These are phyloP conservation scores for Ophiosphaerella korrae DNA, from an alignment of 2,329 filamentous ascomycete genomes.

Conservation along the genomic window DNA sequence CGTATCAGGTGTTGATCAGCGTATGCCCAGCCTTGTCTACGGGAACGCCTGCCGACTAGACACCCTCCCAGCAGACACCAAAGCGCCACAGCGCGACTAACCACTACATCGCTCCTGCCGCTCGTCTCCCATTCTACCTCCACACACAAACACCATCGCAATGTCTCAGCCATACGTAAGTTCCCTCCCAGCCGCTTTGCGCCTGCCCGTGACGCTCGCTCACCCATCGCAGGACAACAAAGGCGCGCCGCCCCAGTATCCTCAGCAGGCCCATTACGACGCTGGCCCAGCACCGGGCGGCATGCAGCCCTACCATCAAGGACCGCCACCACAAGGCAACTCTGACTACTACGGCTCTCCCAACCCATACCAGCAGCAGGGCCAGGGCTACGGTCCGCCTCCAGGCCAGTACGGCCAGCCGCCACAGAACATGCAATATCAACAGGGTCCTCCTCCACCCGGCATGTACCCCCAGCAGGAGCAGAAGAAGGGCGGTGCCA, in stretches of 20 bases:
- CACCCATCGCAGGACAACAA: constrained; percentile 19
- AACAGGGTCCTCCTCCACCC: constrained; percentile 32
- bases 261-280: constrained; percentile 35
- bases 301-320: constrained; percentile 23
- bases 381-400: constrained; percentile 27
- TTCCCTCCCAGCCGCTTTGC: constrained; percentile 1
- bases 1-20: background rate
- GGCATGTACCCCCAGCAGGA: constrained; percentile 41
- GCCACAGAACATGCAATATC: constrained; percentile 30
- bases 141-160: background rate
- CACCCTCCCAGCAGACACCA: constrained; percentile 2
- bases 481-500: constrained; percentile 35
- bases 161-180: constrained; percentile 31
- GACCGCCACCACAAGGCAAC: constrained; percentile 19
- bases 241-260: constrained; percentile 44
- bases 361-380: constrained; percentile 29
- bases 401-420: constrained; percentile 28
- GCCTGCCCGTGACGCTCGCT: background rate
- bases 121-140: background rate
- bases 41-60: constrained; percentile 14
- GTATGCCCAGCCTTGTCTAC: constrained; percentile 16
- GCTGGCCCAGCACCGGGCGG: constrained; percentile 22
- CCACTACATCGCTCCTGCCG: constrained; percentile 11
- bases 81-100: background rate
- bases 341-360: constrained; percentile 30